Evolutionary conservation across 2,329 filamentous ascomycete genomes (phyloP), one percentile per base, ranked within the genome.

Genomic region (Plectosphaerella cucumerina): DNA sequence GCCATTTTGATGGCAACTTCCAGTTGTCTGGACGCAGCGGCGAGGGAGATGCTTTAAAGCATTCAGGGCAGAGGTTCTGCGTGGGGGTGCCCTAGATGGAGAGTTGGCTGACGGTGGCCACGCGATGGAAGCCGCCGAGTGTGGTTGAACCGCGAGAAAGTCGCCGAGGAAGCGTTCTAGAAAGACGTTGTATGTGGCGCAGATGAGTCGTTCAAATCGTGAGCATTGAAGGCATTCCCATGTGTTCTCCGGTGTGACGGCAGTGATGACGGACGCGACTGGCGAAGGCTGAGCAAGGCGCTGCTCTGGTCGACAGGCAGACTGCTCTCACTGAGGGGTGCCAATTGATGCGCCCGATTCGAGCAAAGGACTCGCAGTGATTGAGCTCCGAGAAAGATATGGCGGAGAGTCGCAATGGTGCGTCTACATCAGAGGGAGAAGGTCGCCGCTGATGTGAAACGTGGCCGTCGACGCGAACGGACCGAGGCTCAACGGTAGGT

Each of bases 1-100:
- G 60, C 59, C 69, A 71, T 73, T 47, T 37, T 59, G 45, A 35
- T 47, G 48, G 52, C 57, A 50, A 50, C 58, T 56, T 34, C 50
- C 53, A 44, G 45, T 46, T 41, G 48, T 46, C 31, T 34, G 31
- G 14, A 34, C 14, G 31, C 8, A 34, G 14, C 31, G n/a, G 8
- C 31, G 14, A 34, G 8, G 31, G 8, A 39, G 12, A n/a, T 11
- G 35, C 14, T n/a, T 15, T n/a, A 11, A 39, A n/a, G 14, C 8
- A n/a, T 11, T 34, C 52, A 42, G 47, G 49, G 47, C 50, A 47
- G 44, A 6, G 53, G 48, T 35, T 23, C 21, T 33, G 22, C 37
- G 6, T 26, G 49, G 42, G 47, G 43, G 48, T 47, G 49, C n/a
- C 9, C 53, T 48, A 42, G 44, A 33, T 43, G 50, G 44, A 48